Evolutionary conservation across 2,329 filamentous ascomycete species (phyloP), one percentile per base, ranked within the genome.

Genomic region (Fusarium sp.): DNA sequence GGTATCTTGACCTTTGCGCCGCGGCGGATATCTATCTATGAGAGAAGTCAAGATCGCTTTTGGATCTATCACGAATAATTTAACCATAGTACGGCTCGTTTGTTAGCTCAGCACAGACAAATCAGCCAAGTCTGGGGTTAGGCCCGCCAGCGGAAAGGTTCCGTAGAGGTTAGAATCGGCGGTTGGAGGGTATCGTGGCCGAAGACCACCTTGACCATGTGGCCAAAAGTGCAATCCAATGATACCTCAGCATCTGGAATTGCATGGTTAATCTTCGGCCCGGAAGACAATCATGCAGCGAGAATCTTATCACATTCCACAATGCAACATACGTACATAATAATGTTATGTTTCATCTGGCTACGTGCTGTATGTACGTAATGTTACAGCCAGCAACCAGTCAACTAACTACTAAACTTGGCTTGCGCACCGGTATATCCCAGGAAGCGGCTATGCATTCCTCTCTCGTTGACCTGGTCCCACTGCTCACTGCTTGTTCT

Each of bases 121-220:
- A 36, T 18, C 30, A 71, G 36, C 24, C 42, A 63, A 47, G 26
- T 22, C 54, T 65, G 48, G 24, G 42, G 36, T 32, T 32, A n/a
- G 44, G 57, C 60, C 41, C 47, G 13, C 30, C 32, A 62, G 72
- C 69, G 73, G 73, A 73, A 75, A n/a, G 36, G 35, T 68, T 73
- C 70, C 72, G 73, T 54, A 57, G 45, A 70, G 73, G 69, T 47
- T 75, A 64, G 61, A 70, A 62, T 64, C 72, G 72, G 72, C 53
- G 48, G 54, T 72, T 51, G 39, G 55, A 65, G 45, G 48, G 44
- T 51, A 71, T 69, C 54, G 50, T 38, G 58, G 50, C 30, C 18
- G 48, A 63, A 55, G 39, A 55, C 56, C 56, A 55, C 60, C 41
- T 22, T 17, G 69, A 28, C 35, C 57, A 69, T 63, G 69, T 71